Conservation (phyloP, 1,284 basidiomycete species). For the Cutaneotrichosporon cyanovorans region DNA sequence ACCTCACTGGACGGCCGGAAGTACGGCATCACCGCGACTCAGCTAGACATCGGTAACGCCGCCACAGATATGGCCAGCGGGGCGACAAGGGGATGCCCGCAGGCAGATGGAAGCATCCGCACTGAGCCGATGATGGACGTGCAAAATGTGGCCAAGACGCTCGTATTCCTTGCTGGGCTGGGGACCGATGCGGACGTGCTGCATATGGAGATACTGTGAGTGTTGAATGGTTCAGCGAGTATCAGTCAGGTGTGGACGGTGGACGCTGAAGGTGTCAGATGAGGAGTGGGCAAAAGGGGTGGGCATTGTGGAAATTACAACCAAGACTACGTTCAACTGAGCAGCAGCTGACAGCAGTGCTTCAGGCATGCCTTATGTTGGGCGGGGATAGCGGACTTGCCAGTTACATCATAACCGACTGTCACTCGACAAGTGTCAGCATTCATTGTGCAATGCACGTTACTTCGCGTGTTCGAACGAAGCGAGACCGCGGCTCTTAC, state of each 20-base stretch:
- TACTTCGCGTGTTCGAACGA: too few species aligned
- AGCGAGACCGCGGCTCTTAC: too few species aligned
- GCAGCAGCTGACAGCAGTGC: not conserved
- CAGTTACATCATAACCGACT: too few species aligned
- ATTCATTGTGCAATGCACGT: too few species aligned
- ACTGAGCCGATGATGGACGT: conserved; percentile 52
- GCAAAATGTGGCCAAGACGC: conserved; percentile 59
- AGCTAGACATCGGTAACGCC: conserved; percentile 75
- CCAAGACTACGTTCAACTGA: too few species aligned
- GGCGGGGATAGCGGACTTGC: not conserved
- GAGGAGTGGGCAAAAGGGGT: too few species aligned
- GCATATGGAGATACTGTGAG: conserved; percentile 55
- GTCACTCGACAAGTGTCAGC: too few species aligned
- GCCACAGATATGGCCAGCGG: conserved; percentile 54
- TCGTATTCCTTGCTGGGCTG: conserved; percentile 63
- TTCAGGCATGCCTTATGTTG: not conserved
- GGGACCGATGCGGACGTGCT: conserved; percentile 63
- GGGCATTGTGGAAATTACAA: too few species aligned
- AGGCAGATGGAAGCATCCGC: conserved; percentile 58
- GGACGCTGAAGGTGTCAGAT: too few species aligned
- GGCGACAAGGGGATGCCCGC: conserved; percentile 51
- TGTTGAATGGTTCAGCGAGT: conserved; percentile 17
- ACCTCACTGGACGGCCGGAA: conserved; percentile 67
- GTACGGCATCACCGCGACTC: conserved; percentile 65
- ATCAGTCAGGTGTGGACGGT: too few species aligned